Base-by-base conservation (phyloP, 257 asterid genomes). In the Fraxinus pennsylvanica region DNA sequence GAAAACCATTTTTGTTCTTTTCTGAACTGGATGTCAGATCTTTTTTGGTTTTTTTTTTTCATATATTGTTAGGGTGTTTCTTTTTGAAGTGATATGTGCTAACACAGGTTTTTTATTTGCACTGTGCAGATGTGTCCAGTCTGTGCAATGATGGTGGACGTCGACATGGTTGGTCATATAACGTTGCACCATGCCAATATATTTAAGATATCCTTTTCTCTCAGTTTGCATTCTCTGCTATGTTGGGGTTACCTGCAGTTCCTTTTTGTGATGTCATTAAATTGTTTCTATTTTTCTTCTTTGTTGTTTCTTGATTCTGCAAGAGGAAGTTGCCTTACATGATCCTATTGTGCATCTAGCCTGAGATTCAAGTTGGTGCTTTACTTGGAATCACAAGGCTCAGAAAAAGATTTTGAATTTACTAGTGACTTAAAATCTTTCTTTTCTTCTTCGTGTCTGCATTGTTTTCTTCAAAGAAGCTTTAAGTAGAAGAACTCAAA, bases 131-230 rank as follows among this genome's bases (percentile, higher is more conserved):
- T 93, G 67, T 95, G 99, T 85, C 99, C 98, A 66, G 91, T 93
- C 84, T 95, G 98, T 80, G 81, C 91, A 63, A 88, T 45, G 54
- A 45, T 94, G 90, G 98, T 95, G 87, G 98, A 94, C 71, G 93
- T 90, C 25, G 98, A 95, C 86, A 95, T 95, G 99, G 97, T 95
- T 39, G 92, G 97, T 12, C 99, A 95, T 80, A 89, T 95, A 76
- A 93, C 96, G 71, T 87, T 91, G 94, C 97, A 91, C 54, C 99
- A 95, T 50, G 96, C 94, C 67, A 93, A 82, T 81, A 86, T 90
- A 85, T 88, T 91, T 82, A 95, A 88, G 90, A 92, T 95, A 92
- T 95, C 99, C 98, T 91, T 92, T 79, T 45, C 25, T 54, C 25
- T 54, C 63, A 54, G 63, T 54, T 19, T 15, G 25, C 21, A 1